Base-by-base conservation (phyloP, 2,329 filamentous ascomycete genomes). In the Cordyceps pruinosa region DNA sequence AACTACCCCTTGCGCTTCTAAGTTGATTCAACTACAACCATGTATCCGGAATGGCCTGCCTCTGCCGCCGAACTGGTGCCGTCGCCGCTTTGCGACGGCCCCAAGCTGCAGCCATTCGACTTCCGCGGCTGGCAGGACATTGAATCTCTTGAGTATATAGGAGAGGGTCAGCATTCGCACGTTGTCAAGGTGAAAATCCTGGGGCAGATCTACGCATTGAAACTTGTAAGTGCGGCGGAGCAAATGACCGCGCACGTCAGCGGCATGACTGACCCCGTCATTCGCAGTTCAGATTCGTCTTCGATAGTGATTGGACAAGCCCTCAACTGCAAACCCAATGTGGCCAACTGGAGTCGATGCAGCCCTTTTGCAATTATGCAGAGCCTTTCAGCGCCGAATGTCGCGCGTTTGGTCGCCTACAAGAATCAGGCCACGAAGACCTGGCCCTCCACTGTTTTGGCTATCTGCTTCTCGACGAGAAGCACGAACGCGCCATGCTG, bases 341-440 rank as follows among this genome's bases (percentile, higher is more conserved):
- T 32, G 28, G 10, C 5, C 6, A 32, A 5, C 6, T 28, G 6
- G 42, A 46, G 13, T 35, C 46, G 3, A 49, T 61, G 47, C 41
- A 37, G 21, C 52, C 61, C 17, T 42, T 64, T 37, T 62, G 59
- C 58, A 47, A 64, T 32, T 63, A 63, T 46, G 41, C 45, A 13
- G 65, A 67, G 9, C 58, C 51, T 25, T 65, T 66, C 42, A 62
- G 52, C 46, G 42, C 52, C 49, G 64, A 66, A 34, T 66, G 62
- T 51, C 63, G 66, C 25, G 63, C 63, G 21, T 67, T 63, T 58
- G 65, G 64, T 23, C 65, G 64, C n/a, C 58, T 68, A 17, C 57
- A 64, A 45, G 65, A 66, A 57, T 44, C 61, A 17, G 63, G 62
- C 41, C 46, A 59, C 25, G 64, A 64, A 32, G 59, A 66, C 10